Evolutionary conservation across 371 early-diverging fungal genomes (phyloP).

Genomic region (Apophysomyces ossiformis): DNA sequence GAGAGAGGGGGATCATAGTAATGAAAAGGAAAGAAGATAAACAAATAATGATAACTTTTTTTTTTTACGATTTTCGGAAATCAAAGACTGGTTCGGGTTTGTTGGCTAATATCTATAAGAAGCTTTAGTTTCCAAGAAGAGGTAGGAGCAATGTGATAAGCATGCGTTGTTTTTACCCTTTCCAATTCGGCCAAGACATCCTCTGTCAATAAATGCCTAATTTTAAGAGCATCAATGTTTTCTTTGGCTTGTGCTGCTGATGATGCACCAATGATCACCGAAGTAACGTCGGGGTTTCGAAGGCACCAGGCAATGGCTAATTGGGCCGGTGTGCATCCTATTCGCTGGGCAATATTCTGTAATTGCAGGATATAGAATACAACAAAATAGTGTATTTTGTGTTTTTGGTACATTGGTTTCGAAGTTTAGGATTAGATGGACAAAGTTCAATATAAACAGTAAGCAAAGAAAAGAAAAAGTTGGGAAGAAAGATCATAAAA

Average conservation of each 20-base stretch:
- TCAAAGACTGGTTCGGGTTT: slow-evolving; percentile 70
- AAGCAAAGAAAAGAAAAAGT: too few relatives aligned
- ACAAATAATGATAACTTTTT: too few relatives aligned
- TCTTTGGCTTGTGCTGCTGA: slow-evolving; percentile 75
- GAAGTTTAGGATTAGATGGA: too few relatives aligned
- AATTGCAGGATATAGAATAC: neutral
- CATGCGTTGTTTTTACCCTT: slow-evolving; percentile 31
- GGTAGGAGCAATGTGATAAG: neutral
- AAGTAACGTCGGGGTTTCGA: slow-evolving; percentile 61
- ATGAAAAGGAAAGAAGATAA: too few relatives aligned
- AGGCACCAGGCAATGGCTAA: slow-evolving; percentile 86
- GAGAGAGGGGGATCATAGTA: neutral
- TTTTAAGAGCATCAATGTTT: slow-evolving; percentile 68
- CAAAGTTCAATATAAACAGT: too few relatives aligned
- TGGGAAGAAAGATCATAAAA: neutral
- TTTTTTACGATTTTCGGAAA: slow-evolving; percentile 58
- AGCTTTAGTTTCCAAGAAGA: slow-evolving; percentile 14
- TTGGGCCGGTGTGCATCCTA: slow-evolving; percentile 75
- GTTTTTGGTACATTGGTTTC: neutral
- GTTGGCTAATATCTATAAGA: slow-evolving; percentile 64
- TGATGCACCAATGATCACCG: slow-evolving; percentile 76
- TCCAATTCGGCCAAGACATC: slow-evolving; percentile 72
- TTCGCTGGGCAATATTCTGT: slow-evolving; percentile 65
- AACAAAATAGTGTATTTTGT: neutral
- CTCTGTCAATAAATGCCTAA: slow-evolving; percentile 67